Percentiles rank a stretch among this genome's conserved stretches.
phyloP scores from a whole-genome alignment of 2,329 filamentous ascomycete species.

The Fusarium pilosicola region DNA sequence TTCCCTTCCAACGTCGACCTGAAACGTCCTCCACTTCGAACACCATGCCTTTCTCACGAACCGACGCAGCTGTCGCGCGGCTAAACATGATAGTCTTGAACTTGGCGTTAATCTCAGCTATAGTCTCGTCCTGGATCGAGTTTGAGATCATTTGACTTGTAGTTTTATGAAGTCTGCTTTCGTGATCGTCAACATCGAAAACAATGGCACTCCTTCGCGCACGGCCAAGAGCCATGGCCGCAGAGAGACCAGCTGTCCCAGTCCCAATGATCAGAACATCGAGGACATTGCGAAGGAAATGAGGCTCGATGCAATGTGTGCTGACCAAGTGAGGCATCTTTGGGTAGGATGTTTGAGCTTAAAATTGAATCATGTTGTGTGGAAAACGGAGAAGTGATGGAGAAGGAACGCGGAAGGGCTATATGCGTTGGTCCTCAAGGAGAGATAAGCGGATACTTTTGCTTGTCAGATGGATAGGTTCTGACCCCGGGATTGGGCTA shows the following conservation, averaged over 20 bases:
- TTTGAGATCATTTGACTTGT: accelerated
- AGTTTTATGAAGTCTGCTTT: accelerated
- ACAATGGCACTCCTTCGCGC: neutral
- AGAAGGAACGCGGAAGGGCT: accelerated
- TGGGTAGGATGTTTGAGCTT: accelerated
- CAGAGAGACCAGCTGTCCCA: neutral
- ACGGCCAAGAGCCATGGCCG: neutral
- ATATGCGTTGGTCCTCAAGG: neutral
- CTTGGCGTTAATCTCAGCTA: neutral
- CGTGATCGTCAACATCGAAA: neutral
- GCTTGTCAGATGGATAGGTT: neutral
- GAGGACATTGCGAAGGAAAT: slow-evolving; percentile 11
- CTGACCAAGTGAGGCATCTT: neutral
- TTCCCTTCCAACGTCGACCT: neutral
- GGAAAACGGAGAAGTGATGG: neutral
- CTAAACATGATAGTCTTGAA: neutral
- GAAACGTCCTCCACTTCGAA: neutral
- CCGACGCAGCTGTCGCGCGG: neutral
- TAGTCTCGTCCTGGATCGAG: neutral
- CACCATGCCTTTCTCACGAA: neutral
- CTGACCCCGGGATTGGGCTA: neutral
- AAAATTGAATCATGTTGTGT: neutral
- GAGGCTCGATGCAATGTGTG: neutral
- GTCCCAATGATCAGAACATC: slow-evolving; percentile 6
- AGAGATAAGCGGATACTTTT: neutral